These are phyloP conservation scores for Setaria italica DNA, from an alignment of 202 grass and related monocot genomes.

Conservation along the genomic window DNA sequence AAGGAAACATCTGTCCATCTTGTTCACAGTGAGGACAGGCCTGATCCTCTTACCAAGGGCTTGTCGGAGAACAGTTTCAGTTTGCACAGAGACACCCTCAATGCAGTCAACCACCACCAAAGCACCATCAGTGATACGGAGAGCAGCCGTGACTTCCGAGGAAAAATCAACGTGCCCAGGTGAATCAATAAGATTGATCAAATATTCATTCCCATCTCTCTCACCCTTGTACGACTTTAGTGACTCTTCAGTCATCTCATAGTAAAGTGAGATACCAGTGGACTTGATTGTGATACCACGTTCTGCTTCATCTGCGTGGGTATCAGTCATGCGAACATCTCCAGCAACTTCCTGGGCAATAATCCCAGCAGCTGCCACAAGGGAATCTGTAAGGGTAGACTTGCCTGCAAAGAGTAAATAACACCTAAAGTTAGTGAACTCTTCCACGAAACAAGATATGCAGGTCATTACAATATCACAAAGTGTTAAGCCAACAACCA, in stretches of 20 bases:
- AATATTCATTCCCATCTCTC: conserved; percentile 57
- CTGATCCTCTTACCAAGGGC: conserved; percentile 74
- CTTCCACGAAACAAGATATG: too few relatives aligned
- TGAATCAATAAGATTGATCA: conserved; percentile 76
- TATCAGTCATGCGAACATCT: conserved; percentile 78
- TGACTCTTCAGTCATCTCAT: conserved; percentile 61
- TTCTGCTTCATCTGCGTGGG: conserved; percentile 74
- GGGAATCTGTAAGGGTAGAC: conserved; percentile 79
- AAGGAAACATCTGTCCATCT: conserved; percentile 79
- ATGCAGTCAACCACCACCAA: conserved; percentile 71
- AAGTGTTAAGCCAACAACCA: too few relatives aligned
- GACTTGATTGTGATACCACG: conserved; percentile 83
- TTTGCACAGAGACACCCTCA: conserved; percentile 74
- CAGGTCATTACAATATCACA: too few relatives aligned
- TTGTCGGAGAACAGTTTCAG: conserved; percentile 75
- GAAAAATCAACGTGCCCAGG: conserved; percentile 79
- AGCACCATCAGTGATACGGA: conserved; percentile 72
- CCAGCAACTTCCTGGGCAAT: conserved; percentile 79
- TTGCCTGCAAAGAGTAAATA: conserved; percentile 55
- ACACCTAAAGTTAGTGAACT: background rate
- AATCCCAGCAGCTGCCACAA: conserved; percentile 74
- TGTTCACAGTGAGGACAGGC: conserved; percentile 78
- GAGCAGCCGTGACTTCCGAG: conserved; percentile 65
- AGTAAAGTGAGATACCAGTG: conserved; percentile 74
- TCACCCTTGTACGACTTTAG: conserved; percentile 57